Evolutionary conservation across 2,329 filamentous ascomycete species (phyloP), one percentile per base, ranked within the genome.

Genomic region (Aplosporella prunicola): DNA sequence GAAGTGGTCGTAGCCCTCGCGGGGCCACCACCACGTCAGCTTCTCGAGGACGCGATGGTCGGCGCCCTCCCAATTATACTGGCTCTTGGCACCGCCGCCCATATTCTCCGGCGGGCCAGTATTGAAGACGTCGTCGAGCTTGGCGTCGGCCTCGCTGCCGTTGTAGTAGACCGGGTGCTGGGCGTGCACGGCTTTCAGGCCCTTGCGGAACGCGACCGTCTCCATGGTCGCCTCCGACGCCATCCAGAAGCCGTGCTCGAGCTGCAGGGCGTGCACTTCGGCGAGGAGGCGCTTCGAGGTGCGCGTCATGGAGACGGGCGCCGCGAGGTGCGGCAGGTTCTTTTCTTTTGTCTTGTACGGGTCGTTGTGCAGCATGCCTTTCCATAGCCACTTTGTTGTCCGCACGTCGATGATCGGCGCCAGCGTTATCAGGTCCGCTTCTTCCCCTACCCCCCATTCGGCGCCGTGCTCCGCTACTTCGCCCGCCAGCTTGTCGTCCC

Each of bases 181-280:
- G 2, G 80, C 86, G 47, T 82, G 93, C 9, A 95, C 87, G 22
- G 85, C 87, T 64, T 95, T 96, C 63, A 83, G 79, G 7, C 89
- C 89, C 56, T 95, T 87, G 42, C 94, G 88, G 9, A 95, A 71
- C 1, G 88, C 84, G 1, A 84, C 78, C 0, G 83, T 91, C 1
- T 81, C 80, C 0, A 88, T 85, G 85, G 86, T 95, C 87, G 95
- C 94, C 61, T 96, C 89, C 0, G 87, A 83, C 57, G 93, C 93
- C 66, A 91, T 93, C 46, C 84, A 84, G 59, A 93, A 83, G 49
- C 87, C 88, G 53, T 82, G 80, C 50, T 84, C 73, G 17, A 88
- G 94, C 65, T 94, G 87, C 7, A 40, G 27, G 37, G 77, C 75
- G 66, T 96, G 89, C 89, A 96, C 95, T 11, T 80, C 80, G 43